These are phyloP conservation scores for Teunomyces lycoperdinae DNA, from an alignment of 805 yeast genomes.

Conservation along the genomic window DNA sequence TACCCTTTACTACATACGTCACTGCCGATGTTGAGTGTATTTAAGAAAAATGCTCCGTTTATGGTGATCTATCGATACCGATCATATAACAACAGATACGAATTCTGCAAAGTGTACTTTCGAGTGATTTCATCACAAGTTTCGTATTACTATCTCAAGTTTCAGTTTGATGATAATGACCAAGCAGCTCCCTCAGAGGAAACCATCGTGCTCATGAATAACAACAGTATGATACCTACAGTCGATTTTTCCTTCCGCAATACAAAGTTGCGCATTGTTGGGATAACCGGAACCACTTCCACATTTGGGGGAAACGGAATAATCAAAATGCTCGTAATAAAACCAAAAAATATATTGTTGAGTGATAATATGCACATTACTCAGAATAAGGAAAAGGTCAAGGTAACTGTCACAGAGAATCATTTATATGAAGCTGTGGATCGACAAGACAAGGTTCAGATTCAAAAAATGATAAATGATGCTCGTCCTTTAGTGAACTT, in stretches of 20 bases:
- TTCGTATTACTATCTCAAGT: constrained; percentile 27
- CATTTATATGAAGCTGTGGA: constrained; percentile 19
- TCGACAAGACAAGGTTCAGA: constrained; percentile 17
- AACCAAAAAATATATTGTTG: constrained; percentile 15
- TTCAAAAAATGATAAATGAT: constrained; percentile 16
- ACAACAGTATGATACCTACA: constrained; percentile 29
- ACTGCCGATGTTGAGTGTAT: constrained; percentile 19
- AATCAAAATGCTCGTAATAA: constrained; percentile 22
- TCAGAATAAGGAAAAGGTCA: constrained; percentile 12
- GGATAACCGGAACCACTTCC: constrained; percentile 33
- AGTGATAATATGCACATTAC: constrained; percentile 18
- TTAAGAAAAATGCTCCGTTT: constrained; percentile 30
- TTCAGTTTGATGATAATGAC: constrained; percentile 12
- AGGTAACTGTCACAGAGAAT: constrained; percentile 8
- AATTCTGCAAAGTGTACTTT: constrained; percentile 29
- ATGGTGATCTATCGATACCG: constrained; percentile 17
- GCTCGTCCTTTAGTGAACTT: constrained; percentile 17
- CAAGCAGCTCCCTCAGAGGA: constrained; percentile 9
- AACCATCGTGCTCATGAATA: constrained; percentile 21
- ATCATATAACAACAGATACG: constrained; percentile 13
- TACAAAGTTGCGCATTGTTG: constrained; percentile 29
- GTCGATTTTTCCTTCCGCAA: constrained; percentile 25
- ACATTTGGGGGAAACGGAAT: constrained; percentile 35
- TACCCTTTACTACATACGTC: constrained; percentile 19
- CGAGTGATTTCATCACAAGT: constrained; percentile 25